These are phyloP conservation scores for Diplodia seriata DNA, from an alignment of 2,329 filamentous ascomycete genomes.

Conservation along the genomic window DNA sequence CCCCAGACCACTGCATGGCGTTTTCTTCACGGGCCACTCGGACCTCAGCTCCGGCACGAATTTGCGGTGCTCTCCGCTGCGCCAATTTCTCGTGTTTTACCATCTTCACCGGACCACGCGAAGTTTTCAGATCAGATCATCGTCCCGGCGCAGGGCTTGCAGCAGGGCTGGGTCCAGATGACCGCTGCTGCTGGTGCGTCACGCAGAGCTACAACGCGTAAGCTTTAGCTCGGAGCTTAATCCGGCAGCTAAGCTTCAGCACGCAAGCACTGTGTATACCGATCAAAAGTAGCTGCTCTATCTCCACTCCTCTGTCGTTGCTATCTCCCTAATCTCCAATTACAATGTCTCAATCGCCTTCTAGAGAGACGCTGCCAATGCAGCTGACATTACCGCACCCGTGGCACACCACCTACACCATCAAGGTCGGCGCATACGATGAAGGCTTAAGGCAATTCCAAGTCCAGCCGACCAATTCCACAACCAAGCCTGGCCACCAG, in stretches of 20 bases:
- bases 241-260: slow-evolving; percentile 1
- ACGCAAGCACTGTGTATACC: background rate
- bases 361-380: background rate
- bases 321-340: background rate
- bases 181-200: background rate
- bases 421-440: background rate
- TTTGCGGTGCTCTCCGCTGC: background rate
- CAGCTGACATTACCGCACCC: slow-evolving; percentile 47
- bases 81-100: too few relatives aligned
- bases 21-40: background rate
- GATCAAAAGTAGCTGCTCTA: background rate
- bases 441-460: slow-evolving; percentile 7
- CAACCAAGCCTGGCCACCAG: slow-evolving; percentile 36
- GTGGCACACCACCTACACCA: slow-evolving; percentile 45
- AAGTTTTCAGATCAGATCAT: background rate
- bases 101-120: background rate
- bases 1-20: background rate
- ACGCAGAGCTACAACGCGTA: background rate
- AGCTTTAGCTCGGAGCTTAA: background rate
- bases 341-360: background rate
- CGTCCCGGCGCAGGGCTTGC: background rate
- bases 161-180: background rate
- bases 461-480: slow-evolving; percentile 32
- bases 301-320: background rate
- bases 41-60: background rate